Evolutionary conservation across 1,284 basidiomycete species (phyloP).

Genomic region (Microbotryomycetes sp.): DNA sequence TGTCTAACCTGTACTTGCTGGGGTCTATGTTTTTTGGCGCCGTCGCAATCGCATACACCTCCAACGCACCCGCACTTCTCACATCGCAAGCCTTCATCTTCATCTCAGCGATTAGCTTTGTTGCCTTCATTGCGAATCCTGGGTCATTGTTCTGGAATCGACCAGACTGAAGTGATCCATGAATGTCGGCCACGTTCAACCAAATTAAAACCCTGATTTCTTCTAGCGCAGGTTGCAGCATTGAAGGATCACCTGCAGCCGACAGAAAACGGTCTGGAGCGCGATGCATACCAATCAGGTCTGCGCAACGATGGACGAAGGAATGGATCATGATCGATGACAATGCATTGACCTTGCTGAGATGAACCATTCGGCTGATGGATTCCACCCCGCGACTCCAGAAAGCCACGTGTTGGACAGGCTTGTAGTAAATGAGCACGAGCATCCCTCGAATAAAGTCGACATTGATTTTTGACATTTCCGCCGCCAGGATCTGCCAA

Average conservation of each 20-base stretch:
- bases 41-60: conserved; percentile 25
- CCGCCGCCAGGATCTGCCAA: conserved; percentile 17
- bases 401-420: conserved; percentile 4
- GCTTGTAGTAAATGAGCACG: conserved; percentile 26
- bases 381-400: conserved; percentile 4
- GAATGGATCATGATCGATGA: conserved; percentile 26
- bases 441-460: conserved; percentile 24
- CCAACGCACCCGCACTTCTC: conserved; percentile 16
- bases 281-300: conserved; percentile 16
- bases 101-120: conserved; percentile 16
- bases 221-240: not conserved
- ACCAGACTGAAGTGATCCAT: conserved; percentile 26
- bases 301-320: conserved; percentile 17
- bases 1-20: conserved; percentile 20
- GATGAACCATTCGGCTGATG: conserved; percentile 12
- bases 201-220: conserved; percentile 11
- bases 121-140: conserved; percentile 11
- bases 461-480: conserved; percentile 13
- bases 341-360: conserved; percentile 26
- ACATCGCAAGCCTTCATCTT: conserved; percentile 20
- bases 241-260: not conserved
- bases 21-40: conserved; percentile 8
- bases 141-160: conserved; percentile 19
- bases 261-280: conserved; percentile 6
- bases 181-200: conserved; percentile 16